These are phyloP conservation scores for Bacidia rubella DNA, from an alignment of 495 filamentous ascomycete species.

Conservation along the genomic window DNA sequence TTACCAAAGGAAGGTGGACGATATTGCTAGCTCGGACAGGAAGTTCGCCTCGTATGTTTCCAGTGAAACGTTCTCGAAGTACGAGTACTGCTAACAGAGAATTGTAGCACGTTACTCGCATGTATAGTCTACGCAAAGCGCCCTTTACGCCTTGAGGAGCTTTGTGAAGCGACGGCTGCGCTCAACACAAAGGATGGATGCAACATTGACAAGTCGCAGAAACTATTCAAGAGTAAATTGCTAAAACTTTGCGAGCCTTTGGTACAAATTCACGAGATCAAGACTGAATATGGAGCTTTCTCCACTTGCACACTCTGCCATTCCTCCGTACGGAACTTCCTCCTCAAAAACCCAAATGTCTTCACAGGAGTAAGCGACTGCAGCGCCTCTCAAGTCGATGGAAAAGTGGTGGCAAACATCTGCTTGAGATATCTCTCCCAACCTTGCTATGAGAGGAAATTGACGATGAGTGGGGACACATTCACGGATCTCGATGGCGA, in stretches of 20 bases:
- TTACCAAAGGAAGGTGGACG: background rate
- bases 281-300: background rate
- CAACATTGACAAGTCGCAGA: constrained; percentile 3
- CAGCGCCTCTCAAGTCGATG: constrained; percentile 1
- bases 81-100: background rate
- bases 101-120: background rate
- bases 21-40: background rate
- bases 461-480: background rate
- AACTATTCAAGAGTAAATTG: constrained; percentile 1
- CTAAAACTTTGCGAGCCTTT: constrained; percentile 6
- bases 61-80: background rate
- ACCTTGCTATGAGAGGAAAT: background rate
- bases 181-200: background rate
- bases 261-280: constrained; percentile 3
- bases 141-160: constrained; percentile 2
- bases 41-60: background rate
- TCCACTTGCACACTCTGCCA: constrained; percentile 1
- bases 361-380: background rate
- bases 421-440: constrained; percentile 6
- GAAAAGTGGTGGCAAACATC: background rate
- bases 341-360: background rate
- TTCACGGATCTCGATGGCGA: constrained; percentile 4
- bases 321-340: background rate
- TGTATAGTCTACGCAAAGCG: constrained; percentile 5
- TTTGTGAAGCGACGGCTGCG: constrained; percentile 4